These are phyloP conservation scores for Apiotrichum mycotoxinovorans DNA, from an alignment of 1,284 basidiomycete species.

Conservation along the genomic window DNA sequence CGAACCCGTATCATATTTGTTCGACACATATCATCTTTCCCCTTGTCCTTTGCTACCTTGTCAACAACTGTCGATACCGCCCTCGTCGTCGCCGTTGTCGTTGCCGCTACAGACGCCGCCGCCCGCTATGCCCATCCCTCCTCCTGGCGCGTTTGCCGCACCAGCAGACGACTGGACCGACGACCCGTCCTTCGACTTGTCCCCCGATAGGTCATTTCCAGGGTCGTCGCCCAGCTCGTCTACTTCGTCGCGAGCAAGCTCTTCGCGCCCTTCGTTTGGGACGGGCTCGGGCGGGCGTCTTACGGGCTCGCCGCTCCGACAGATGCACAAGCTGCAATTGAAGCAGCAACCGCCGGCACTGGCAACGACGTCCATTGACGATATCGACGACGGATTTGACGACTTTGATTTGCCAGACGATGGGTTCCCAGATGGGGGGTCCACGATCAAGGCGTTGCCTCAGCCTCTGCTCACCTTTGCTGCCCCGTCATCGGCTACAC, in stretches of 20 bases:
- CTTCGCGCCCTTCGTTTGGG: conserved; percentile 17
- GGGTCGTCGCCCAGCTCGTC: conserved; percentile 23
- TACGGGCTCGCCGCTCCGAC: conserved; percentile 28
- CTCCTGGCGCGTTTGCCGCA: conserved; percentile 23
- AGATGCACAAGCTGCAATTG: conserved; percentile 18
- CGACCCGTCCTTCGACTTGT: conserved; percentile 40
- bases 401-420: conserved; percentile 14
- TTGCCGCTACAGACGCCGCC: not conserved
- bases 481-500: not conserved
- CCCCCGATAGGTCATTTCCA: conserved; percentile 18
- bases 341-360: not conserved
- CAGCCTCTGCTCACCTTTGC: conserved; percentile 1
- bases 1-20: too few species aligned
- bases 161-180: conserved; percentile 44
- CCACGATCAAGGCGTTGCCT: conserved; percentile 1
- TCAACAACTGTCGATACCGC: not conserved
- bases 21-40: too few species aligned
- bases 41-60: not conserved
- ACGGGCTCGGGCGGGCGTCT: conserved; percentile 10
- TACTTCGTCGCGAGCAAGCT: conserved; percentile 7
- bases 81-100: not conserved
- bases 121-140: conserved; percentile 22
- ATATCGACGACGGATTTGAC: conserved; percentile 30
- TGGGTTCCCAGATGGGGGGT: not conserved
- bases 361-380: conserved; percentile 9